Evolutionary conservation across 805 yeast genomes (phyloP).

Genomic region (Pichia eremophila): DNA sequence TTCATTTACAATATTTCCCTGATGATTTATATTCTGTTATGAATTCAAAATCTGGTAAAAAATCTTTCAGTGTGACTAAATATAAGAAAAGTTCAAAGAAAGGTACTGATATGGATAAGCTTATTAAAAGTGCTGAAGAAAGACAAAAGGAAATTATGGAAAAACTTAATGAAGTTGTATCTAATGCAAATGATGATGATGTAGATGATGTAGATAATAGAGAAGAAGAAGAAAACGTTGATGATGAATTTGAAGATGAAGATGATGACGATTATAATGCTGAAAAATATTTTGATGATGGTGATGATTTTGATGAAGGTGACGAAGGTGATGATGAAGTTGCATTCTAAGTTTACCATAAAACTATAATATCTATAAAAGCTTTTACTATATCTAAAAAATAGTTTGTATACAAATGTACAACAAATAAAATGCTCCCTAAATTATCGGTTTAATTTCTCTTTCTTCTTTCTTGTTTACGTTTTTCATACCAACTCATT

Average conservation of each 20-base stretch:
- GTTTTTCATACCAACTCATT: constrained; percentile 5
- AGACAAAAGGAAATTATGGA: constrained; percentile 24
- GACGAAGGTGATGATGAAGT: constrained; percentile 65
- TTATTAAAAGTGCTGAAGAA: constrained; percentile 20
- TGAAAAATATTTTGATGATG: constrained; percentile 68
- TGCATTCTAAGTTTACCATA: constrained; percentile 37
- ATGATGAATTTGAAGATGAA: constrained; percentile 63
- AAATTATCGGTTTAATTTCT: neutral
- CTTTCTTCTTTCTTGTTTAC: constrained; percentile 1
- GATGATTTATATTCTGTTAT: constrained; percentile 64
- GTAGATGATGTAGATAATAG: constrained; percentile 35
- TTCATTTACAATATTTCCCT: constrained; percentile 62
- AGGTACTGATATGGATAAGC: constrained; percentile 25
- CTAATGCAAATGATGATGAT: constrained; percentile 34
- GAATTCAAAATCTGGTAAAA: constrained; percentile 35
- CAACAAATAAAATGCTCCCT: neutral
- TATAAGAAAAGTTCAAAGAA: constrained; percentile 30
- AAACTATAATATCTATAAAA: neutral
- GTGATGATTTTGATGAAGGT: constrained; percentile 47
- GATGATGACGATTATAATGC: constrained; percentile 77
- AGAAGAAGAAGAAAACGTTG: constrained; percentile 47
- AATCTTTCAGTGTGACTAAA: constrained; percentile 33
- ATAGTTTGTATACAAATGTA: no score
- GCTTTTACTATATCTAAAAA: neutral
- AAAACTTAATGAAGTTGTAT: constrained; percentile 27